phyloP scores from a whole-genome alignment of 1,139 yeast species.

The Pichia sp. region DNA sequence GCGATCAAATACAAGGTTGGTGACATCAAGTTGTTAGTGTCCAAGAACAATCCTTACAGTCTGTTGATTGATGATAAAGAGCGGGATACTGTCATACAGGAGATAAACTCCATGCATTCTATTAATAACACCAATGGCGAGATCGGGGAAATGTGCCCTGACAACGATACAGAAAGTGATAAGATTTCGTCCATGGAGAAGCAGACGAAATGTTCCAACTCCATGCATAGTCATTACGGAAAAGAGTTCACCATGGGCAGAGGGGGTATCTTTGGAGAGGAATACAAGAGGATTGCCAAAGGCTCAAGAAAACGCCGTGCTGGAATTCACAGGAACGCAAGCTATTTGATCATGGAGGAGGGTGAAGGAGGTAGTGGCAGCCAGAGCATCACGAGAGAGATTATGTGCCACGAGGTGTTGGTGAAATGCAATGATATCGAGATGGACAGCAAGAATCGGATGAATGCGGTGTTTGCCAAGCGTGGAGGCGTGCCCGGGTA shows the following conservation, averaged over 20 bases:
- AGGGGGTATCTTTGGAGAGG: constrained; percentile 18
- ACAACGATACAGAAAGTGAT: not conserved
- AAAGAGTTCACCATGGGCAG: constrained; percentile 17
- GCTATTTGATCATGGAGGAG: constrained; percentile 9
- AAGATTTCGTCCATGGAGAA: not conserved
- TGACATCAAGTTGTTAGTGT: constrained; percentile 14
- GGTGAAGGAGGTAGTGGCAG: not conserved
- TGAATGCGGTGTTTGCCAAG: constrained; percentile 15
- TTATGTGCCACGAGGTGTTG: constrained; percentile 17
- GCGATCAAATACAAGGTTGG: constrained; percentile 17
- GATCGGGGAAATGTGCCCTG: not conserved
- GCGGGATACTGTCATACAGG: constrained; percentile 2
- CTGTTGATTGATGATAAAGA: constrained; percentile 13
- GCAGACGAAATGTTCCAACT: not conserved
- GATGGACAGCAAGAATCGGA: constrained; percentile 18
- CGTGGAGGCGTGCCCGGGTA: constrained; percentile 17
- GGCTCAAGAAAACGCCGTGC: constrained; percentile 5
- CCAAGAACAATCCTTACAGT: constrained; percentile 14
- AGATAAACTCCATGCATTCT: constrained; percentile 6
- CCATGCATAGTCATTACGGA: constrained; percentile 9
- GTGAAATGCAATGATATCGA: constrained; percentile 10
- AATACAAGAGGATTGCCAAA: constrained; percentile 3
- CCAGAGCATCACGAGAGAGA: not conserved
- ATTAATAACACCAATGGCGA: constrained; percentile 10
- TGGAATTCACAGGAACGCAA: constrained; percentile 16